Conservation (phyloP, 805 yeast species). For the Naumovozyma castellii region DNA sequence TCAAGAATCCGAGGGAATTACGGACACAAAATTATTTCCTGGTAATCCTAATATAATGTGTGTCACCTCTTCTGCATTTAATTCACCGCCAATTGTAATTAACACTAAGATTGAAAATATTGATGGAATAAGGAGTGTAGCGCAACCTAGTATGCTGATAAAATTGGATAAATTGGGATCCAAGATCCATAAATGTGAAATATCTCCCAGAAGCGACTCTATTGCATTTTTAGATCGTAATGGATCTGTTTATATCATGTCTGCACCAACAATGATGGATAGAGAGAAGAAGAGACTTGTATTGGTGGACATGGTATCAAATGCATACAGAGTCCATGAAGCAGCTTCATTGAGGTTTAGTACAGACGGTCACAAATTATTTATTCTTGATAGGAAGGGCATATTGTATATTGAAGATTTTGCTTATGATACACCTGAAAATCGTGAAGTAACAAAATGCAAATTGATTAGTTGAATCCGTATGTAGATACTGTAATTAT, state of each 20-base stretch:
- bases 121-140: slow-evolving; percentile 34
- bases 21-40: slow-evolving; percentile 67
- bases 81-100: slow-evolving; percentile 57
- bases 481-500: too few relatives aligned
- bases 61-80: slow-evolving; percentile 51
- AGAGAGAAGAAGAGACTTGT: slow-evolving; percentile 42
- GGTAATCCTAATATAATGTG: slow-evolving; percentile 47
- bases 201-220: slow-evolving; percentile 82
- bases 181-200: slow-evolving; percentile 58
- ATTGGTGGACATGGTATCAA: slow-evolving; percentile 66
- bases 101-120: slow-evolving; percentile 49
- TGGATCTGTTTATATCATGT: slow-evolving; percentile 64
- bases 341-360: slow-evolving; percentile 75
- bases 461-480: too few relatives aligned
- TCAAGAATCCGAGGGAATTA: slow-evolving; percentile 81
- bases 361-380: slow-evolving; percentile 70
- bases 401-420: slow-evolving; percentile 72
- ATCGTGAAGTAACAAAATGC: slow-evolving; percentile 56
- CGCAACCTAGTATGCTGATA: slow-evolving; percentile 51
- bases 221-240: slow-evolving; percentile 70
- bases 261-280: slow-evolving; percentile 49
- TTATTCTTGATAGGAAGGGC: slow-evolving; percentile 75
- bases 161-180: slow-evolving; percentile 75
- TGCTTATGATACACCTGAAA: slow-evolving; percentile 74
- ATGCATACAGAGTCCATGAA: slow-evolving; percentile 61